Evolutionary conservation across 2,329 filamentous ascomycete genomes (phyloP), one percentile per base, ranked within the genome.

Genomic region (Trichoderma oligosporum): DNA sequence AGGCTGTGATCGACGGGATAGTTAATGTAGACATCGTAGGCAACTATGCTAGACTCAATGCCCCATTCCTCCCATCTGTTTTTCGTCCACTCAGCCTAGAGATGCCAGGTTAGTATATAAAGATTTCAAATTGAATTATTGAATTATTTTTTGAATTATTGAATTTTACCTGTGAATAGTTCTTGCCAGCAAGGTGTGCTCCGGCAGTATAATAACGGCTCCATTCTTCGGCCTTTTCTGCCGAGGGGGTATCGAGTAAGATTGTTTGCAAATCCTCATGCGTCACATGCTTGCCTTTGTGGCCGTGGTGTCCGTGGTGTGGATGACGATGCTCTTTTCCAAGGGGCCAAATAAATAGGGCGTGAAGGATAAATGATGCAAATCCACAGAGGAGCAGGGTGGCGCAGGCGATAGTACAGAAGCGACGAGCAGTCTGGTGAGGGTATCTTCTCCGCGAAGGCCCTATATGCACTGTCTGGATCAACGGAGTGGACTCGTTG

Each of bases 11-110:
- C 85, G 7, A 85, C 72, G 4, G 89, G 89, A 62, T 90, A 91
- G 70, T 92, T 93, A 66, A 92, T 76, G 63, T 89, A 92, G 33
- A 86, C 81, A 59, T 92, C 87, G 67, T 93, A 94, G 2, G 86
- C 73, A 4, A 83, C 81, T 56, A 93, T 84, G 12, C 77, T 73
- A 2, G 83, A 78, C 58, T 83, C 66, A 58, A 92, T 73, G 7
- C 88, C 88, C 75, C 87, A 88, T 65, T 86, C 81, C 63, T 84
- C 76, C 87, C 89, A 90, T 63, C 79, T 83, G 58, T 90, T 81
- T 63, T 82, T 79, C 0, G 89, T 94, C 88, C 88, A 93, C 42
- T 84, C 71, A 3, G 86, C 88, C 80, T 82, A 64, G 18, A 7
- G 36, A 18, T 11, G 52, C 16, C 11, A 22, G 11, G 57, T 63